These are phyloP conservation scores for Aspergillus calidoustus DNA, from an alignment of 2,329 filamentous ascomycete species.

Conservation along the genomic window DNA sequence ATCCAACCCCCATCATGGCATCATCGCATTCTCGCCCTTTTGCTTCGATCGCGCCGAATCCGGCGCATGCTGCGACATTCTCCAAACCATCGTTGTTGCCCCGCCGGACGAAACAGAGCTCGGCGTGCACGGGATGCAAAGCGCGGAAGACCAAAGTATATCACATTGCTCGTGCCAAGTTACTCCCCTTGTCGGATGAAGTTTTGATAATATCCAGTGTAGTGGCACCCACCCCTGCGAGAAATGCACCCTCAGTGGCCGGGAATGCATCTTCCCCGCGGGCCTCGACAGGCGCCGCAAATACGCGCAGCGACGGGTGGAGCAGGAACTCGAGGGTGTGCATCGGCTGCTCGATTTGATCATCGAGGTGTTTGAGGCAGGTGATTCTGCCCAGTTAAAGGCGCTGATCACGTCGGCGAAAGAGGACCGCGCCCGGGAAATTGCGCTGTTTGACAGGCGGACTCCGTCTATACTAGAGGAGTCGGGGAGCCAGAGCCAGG, in stretches of 20 bases:
- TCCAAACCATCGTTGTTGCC: not conserved
- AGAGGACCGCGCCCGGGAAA: not conserved
- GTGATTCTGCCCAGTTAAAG: not conserved
- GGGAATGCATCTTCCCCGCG: conserved; percentile 4
- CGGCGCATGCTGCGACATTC: not conserved
- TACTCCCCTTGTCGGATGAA: not conserved
- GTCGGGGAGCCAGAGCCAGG: not conserved
- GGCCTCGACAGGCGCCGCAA: conserved; percentile 6
- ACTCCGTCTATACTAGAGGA: not conserved
- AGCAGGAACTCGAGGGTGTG: not conserved
- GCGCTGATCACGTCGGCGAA: not conserved
- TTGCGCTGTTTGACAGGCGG: not conserved
- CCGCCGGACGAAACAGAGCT: not conserved
- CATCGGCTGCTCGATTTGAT: conserved; percentile 2
- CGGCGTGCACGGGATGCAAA: conserved; percentile 1
- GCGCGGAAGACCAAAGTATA: not conserved
- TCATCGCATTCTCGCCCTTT: not conserved
- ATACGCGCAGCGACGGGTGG: conserved; percentile 1
- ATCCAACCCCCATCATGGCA: not conserved
- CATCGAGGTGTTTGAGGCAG: not conserved
- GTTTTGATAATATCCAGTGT: not conserved
- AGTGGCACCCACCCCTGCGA: conserved; percentile 5
- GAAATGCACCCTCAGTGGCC: not conserved
- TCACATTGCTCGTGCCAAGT: too few relatives aligned
- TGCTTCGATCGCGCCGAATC: not conserved